Evolutionary conservation across 106 monocot genomes (phyloP), one percentile per base, ranked within the genome.

Genomic region (Iris macrosiphon): DNA sequence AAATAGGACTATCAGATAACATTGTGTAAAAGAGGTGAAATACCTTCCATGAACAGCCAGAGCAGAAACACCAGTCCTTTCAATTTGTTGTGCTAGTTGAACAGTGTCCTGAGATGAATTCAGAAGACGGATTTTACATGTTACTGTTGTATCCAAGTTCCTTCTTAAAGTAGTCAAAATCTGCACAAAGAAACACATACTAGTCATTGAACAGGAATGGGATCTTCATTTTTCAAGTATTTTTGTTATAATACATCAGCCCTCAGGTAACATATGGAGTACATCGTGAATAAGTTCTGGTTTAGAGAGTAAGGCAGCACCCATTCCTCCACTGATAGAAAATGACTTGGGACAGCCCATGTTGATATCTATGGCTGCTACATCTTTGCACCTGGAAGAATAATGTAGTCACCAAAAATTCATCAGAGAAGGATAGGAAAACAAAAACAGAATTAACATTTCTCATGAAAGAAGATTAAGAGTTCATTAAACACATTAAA

Each of bases 221-320:
- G 21, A 17, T 5, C 40, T 50, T 46, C 21, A 45, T 10, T 17
- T 55, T 28, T 20, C 18, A 35, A 35, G 31, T 31, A 55, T 14
- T 5, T 20, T 37, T 49, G 33, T 25, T 32, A 47, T 25, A 55
- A 22, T 34, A 50, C 18, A 45, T 48, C 21, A 60, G 45, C 35
- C 14, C 15, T 22, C 32, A 33, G 32, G 33, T 13, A 31, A 65
- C 3, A 69, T 51, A 61, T 51, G 40, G 33, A 73, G 73, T 96
- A 96, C 96, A 76, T 98, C 98, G 78, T 98, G 83, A 75, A 98
- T 79, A 70, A 98, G 87, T 62, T 91, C 91, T 51, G 98, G 98
- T 65, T 98, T 98, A 65, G 91, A 78, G 55, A 98, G 78, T 64
- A 98, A 78, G 44, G 98, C 98, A 73, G 98, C 91, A 63, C 98